phyloP scores from a whole-genome alignment of 805 yeast species.

The Candida odintsovae region DNA sequence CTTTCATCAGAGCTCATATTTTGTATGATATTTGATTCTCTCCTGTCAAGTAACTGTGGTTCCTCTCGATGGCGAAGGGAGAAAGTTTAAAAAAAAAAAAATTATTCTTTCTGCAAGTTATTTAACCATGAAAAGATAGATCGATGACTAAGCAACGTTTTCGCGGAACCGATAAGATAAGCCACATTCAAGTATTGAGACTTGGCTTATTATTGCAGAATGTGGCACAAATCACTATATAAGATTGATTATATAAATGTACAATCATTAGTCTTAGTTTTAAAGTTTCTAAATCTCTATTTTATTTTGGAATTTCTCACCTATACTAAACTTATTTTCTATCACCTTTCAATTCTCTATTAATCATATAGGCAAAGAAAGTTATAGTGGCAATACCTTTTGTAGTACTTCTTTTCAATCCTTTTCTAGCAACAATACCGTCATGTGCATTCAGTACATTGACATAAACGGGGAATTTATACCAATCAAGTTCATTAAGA shows the following conservation, averaged over 20 bases:
- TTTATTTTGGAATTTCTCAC: background rate
- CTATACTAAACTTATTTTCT: background rate
- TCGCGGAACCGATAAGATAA: background rate
- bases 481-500: conserved; percentile 66
- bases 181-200: background rate
- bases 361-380: conserved; percentile 35
- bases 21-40: background rate
- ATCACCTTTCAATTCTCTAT: conserved; percentile 13
- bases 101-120: no score
- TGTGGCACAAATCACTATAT: background rate
- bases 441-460: conserved; percentile 80
- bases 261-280: background rate
- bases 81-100: background rate
- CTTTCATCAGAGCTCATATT: background rate
- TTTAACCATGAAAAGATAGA: background rate
- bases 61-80: background rate
- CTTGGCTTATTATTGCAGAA: no score
- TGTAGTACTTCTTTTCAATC: conserved; percentile 42
- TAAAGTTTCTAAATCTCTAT: background rate
- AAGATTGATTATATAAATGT: background rate
- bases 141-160: background rate
- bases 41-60: no score
- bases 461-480: conserved; percentile 67
- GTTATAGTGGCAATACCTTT: conserved; percentile 46
- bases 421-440: conserved; percentile 75